Percentiles rank a stretch among this genome's conserved stretches.
Conservation (phyloP, 495 filamentous ascomycete genomes). For the Annulohypoxylon nitens region DNA sequence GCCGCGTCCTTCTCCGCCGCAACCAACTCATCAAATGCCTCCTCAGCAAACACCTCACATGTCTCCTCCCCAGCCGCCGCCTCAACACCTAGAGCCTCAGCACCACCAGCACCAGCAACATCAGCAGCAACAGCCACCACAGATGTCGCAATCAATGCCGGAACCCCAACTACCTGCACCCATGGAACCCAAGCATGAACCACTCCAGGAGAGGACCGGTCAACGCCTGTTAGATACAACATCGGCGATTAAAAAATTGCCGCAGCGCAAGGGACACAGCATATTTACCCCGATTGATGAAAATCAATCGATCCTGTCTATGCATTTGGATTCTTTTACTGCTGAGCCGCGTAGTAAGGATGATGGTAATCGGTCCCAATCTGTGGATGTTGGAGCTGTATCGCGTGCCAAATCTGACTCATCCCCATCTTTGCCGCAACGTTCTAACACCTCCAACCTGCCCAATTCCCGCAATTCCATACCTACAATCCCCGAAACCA, state of each 20-base stretch:
- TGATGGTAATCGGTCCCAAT: conserved; percentile 67
- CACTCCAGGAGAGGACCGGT: conserved; percentile 53
- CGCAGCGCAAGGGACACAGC: conserved; percentile 82
- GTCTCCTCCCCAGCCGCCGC: conserved; percentile 53
- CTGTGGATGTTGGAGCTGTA: conserved; percentile 71
- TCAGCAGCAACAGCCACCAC: conserved; percentile 47
- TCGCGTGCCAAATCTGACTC: conserved; percentile 57
- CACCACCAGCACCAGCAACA: conserved; percentile 35
- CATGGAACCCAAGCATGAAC: conserved; percentile 63
- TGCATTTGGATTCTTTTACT: conserved; percentile 78
- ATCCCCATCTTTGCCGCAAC: conserved; percentile 65
- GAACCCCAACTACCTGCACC: conserved; percentile 57
- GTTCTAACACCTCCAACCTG: conserved; percentile 58
- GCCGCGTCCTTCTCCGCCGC: conserved; percentile 54
- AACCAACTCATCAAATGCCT: conserved; percentile 60
- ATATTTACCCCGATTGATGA: conserved; percentile 99
- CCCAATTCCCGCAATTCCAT: conserved; percentile 65
- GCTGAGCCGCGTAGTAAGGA: conserved; percentile 61
- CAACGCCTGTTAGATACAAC: conserved; percentile 60
- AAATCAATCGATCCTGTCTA: conserved; percentile 85
- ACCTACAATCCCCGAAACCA: conserved; percentile 67
- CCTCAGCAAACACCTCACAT: conserved; percentile 66
- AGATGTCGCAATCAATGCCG: conserved; percentile 42
- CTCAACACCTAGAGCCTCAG: conserved; percentile 60
- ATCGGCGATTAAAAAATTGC: conserved; percentile 74